A percentile compares a stretch with the other conserved stretches of the same genome.
Conservation (phyloP, 176 grass and related monocot genomes). For the Paspalum vaginatum region DNA sequence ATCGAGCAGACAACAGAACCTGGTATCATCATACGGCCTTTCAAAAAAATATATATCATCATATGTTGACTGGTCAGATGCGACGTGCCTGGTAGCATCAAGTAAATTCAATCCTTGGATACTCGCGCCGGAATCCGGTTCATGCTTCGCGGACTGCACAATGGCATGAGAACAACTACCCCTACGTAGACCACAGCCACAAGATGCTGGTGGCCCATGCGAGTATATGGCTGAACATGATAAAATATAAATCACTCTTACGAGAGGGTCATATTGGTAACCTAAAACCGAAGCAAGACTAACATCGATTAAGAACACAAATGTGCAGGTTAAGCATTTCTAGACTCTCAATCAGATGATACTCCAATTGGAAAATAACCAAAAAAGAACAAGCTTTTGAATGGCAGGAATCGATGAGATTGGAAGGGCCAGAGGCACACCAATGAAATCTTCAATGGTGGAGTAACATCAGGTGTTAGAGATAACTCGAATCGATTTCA, state of each 20-base stretch:
- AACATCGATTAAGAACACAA: neutral
- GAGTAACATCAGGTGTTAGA: constrained; percentile 37
- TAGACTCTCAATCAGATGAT: constrained; percentile 22
- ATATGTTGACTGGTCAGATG: neutral
- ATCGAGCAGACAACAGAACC: neutral
- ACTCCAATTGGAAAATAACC: neutral
- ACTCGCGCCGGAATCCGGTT: neutral
- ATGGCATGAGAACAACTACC: neutral
- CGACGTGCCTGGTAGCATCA: neutral
- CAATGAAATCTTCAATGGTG: constrained; percentile 27
- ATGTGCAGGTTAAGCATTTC: constrained; percentile 40
- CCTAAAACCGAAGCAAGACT: neutral
- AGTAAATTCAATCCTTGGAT: neutral
- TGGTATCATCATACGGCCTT: no score
- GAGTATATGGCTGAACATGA: neutral
- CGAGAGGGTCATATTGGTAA: neutral
- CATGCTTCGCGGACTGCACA: neutral
- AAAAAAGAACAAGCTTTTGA: neutral
- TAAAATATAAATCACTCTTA: neutral
- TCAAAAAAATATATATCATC: no score
- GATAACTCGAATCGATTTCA: constrained; percentile 33
- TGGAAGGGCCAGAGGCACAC: neutral
- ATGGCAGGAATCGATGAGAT: neutral
- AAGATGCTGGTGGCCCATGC: no score
- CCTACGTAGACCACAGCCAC: neutral